Base-by-base conservation (phyloP, 2,329 filamentous ascomycete species). In the Neocatenulostroma microsporum region DNA sequence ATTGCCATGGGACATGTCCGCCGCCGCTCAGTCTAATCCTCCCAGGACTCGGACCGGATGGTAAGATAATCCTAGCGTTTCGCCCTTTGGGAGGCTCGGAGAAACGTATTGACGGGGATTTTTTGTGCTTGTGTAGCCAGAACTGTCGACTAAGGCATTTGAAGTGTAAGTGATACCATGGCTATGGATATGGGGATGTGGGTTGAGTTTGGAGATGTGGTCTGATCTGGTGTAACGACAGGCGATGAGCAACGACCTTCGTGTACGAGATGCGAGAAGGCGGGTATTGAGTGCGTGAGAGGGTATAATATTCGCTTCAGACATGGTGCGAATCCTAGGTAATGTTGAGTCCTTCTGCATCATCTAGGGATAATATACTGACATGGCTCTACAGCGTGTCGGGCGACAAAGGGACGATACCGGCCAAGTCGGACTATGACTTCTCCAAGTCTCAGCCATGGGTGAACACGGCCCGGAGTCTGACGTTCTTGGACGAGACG, bases 401-500 rank as follows among this genome's bases (percentile, higher is more conserved):
- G n/a, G n/a, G n/a, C n/a, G 11, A 38, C 28, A 48, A 50, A 31
- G 55, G 40, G 12, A 48, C 45, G 19, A 49, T 49, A n/a, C 30
- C 47, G 9, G 43, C 46, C 4, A 55, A 54, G 40, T 47, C 46
- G 23, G 54, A 56, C 4, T 56, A 52, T 34, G 52, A 56, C 34
- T 58, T 57, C 28, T 41, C 48, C 23, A 46, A 50, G 27, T 45
- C 42, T 30, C 53, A 57, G 40, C 49, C 50, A 15, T 57, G 54
- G 55, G 47, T 55, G 20, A 53, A 48, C 25, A 57, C 53, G 5
- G 43, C 46, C 9, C 42, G 45, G 19, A 50, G 41, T n/a, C 45
- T 58, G 17, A 56, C 46, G 9, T 57, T 56, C 32, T 34, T 57
- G 24, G 55, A 57, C 34, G 54, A 56, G 37, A 58, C 55, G 8